These are phyloP conservation scores for Alnus rubra DNA, from an alignment of 306 rosid genomes.

Conservation along the genomic window DNA sequence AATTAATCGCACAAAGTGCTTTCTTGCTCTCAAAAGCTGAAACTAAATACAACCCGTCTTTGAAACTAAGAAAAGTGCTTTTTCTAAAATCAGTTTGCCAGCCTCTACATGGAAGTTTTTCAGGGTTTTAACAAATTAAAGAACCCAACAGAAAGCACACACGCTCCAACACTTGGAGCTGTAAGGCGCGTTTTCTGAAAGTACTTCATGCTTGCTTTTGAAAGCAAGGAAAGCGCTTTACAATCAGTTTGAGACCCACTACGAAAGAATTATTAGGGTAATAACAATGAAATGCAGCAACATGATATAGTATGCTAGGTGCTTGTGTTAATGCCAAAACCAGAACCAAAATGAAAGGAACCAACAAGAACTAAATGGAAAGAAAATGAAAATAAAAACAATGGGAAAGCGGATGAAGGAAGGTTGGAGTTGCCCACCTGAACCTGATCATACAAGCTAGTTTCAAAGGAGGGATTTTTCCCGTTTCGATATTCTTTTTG, in stretches of 20 bases:
- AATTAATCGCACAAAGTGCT: neutral
- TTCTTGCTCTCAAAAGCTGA: neutral
- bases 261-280: neutral
- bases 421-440: neutral
- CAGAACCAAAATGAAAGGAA: neutral
- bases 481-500: neutral
- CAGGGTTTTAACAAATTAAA: neutral
- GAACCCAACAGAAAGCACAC: neutral
- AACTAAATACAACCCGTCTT: neutral
- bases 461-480: neutral
- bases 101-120: neutral
- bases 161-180: neutral
- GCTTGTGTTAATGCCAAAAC: conserved; percentile 22
- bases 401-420: neutral
- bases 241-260: neutral
- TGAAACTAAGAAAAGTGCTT: neutral
- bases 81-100: neutral
- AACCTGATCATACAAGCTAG: neutral
- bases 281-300: neutral
- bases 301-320: neutral
- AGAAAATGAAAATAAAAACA: neutral
- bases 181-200: neutral
- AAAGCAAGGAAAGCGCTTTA: neutral
- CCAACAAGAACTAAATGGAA: neutral
- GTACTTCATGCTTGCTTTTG: neutral